Base-by-base conservation (phyloP, 164 flowering plant genomes). In the Vitis rupestris region DNA sequence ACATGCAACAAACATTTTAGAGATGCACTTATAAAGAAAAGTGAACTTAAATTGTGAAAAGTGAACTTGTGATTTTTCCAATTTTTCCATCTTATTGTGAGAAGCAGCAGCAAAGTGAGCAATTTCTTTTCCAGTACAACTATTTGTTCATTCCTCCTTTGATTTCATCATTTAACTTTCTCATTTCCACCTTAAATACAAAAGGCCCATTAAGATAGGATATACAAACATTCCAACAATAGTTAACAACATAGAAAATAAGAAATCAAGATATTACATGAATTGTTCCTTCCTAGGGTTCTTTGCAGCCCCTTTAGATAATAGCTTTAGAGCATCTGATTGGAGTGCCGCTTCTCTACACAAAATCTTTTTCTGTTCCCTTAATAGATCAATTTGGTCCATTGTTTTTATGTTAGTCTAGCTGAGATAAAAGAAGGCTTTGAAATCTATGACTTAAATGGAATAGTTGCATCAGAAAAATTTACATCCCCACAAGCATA, bases 261-360 rank as follows among this genome's bases (percentile, higher is more conserved):
- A 37, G 57, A 49, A 67, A 67, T 66, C 9, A 64, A 71, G 65
- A 74, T 15, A 64, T 74, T 89, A 95, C 99, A 66, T 84, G 86
- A 63, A 88, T 80, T 79, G 87, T 68, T 86, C 88, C 69, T 89
- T 88, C 75, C 66, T 80, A 13, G 94, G 93, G 63, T 82, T 76
- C 69, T 75, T 80, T 58, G 84, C 70, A 69, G 93, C 91, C 74
- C 87, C 97, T 72, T 90, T 91, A 27, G 90, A 85, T 75, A 90
- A 78, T 60, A 94, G 86, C 70, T 85, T 95, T 65, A 95, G 73
- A 71, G 88, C 82, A 86, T 94, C 91, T 75, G 89, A 83, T 70
- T 87, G 89, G 51, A 91, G 91, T 31, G 94, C 97, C 74, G 89
- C 91, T 85, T 93, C 98, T 64, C 89, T 98, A 74, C 84, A 86